Percentiles rank a stretch among this genome's conserved stretches.
Conservation (phyloP, 306 rosid species). For the Dalbergia cultrata region DNA sequence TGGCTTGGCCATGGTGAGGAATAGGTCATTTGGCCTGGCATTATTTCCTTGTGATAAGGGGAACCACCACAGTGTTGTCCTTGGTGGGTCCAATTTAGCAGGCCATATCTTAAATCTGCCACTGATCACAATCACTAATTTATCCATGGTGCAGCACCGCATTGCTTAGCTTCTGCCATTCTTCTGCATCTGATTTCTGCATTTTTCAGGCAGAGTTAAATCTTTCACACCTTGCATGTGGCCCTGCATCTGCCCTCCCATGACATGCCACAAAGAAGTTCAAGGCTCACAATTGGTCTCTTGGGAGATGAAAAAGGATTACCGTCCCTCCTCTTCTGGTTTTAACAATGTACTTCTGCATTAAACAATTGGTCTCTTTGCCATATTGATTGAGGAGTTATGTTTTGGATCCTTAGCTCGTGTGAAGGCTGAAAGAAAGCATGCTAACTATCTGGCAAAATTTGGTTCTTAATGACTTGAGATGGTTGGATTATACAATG, state of each 20-base stretch:
- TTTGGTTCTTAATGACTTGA: background rate
- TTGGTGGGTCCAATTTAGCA: constrained; percentile 40
- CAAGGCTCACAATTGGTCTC: constrained; percentile 30
- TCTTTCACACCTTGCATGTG: constrained; percentile 37
- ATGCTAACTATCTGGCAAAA: constrained; percentile 3
- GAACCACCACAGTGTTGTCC: constrained; percentile 40
- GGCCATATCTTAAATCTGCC: constrained; percentile 38
- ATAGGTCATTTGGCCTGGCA: constrained; percentile 36
- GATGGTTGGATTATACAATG: constrained; percentile 22
- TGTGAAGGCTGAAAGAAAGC: constrained; percentile 41
- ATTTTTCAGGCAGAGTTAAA: constrained; percentile 45
- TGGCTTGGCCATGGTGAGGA: constrained; percentile 35
- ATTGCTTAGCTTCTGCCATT: constrained; percentile 43
- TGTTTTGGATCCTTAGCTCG: constrained; percentile 35
- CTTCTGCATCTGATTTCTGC: constrained; percentile 42
- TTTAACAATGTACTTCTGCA: constrained; percentile 23
- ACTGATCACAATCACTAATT: constrained; percentile 33
- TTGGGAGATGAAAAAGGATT: constrained; percentile 32
- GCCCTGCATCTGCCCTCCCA: constrained; percentile 36
- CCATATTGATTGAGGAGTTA: constrained; percentile 29
- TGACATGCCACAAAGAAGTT: constrained; percentile 38
- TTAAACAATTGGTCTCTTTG: constrained; percentile 33
- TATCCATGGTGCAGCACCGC: constrained; percentile 28
- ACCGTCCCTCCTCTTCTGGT: constrained; percentile 24
- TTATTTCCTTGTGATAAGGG: constrained; percentile 38